These are phyloP conservation scores for Ensete ventricosum DNA, from an alignment of 176 grass and related monocot species.

Conservation along the genomic window DNA sequence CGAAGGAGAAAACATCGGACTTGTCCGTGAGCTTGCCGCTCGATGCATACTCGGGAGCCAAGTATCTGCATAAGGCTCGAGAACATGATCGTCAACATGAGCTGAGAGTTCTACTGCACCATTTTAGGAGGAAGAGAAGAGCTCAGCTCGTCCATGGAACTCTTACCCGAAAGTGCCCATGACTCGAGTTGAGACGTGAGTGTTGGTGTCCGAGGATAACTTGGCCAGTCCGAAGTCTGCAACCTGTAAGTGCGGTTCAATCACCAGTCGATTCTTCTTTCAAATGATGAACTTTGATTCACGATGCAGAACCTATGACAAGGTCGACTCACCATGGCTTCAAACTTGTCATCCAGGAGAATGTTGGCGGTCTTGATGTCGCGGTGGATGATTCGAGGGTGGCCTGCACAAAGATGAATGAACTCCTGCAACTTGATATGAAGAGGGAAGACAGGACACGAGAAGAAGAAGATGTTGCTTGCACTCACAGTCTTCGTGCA, in stretches of 20 bases:
- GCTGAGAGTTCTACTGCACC: too few species aligned
- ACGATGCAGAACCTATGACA: background rate
- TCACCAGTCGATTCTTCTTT: too few species aligned
- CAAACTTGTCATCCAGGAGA: slow-evolving; percentile 38
- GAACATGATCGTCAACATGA: background rate
- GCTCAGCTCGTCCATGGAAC: too few species aligned
- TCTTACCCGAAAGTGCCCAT: slow-evolving; percentile 50
- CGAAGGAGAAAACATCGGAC: slow-evolving; percentile 61
- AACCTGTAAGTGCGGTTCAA: slow-evolving; percentile 8
- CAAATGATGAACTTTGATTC: too few species aligned
- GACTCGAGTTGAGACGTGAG: slow-evolving; percentile 44
- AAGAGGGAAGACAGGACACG: background rate
- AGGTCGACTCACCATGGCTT: slow-evolving; percentile 29
- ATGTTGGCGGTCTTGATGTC: slow-evolving; percentile 57
- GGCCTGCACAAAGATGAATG: slow-evolving; percentile 15
- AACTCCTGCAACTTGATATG: background rate
- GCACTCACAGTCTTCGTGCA: slow-evolving; percentile 38
- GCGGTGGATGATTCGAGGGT: slow-evolving; percentile 50
- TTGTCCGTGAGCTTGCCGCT: slow-evolving; percentile 41
- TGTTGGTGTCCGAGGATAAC: slow-evolving; percentile 42
- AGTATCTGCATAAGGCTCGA: slow-evolving; percentile 24
- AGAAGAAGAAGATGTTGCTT: background rate
- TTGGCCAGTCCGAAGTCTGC: slow-evolving; percentile 51
- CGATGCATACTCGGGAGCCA: slow-evolving; percentile 43
- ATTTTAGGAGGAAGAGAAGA: too few species aligned